Conservation (phyloP, 768 basidiomycete genomes). For the Dictyophora rubrovolvata region DNA sequence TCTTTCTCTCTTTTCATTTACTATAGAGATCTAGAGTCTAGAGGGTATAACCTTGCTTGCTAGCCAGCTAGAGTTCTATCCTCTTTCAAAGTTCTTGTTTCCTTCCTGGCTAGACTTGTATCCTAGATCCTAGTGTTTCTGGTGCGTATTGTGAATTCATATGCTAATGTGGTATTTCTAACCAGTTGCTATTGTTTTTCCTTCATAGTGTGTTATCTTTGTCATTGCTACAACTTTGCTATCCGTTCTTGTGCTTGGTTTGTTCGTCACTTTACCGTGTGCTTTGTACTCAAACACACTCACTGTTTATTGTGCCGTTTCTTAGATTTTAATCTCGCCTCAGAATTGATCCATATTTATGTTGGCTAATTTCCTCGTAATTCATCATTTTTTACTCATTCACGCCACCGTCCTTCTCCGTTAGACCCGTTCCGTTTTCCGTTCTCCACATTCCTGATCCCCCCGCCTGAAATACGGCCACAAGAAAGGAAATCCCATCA, state of each 20-base stretch:
- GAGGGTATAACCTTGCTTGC: background rate
- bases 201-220: background rate
- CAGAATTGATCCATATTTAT: background rate
- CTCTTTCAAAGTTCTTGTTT: background rate
- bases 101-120: conserved; percentile 9
- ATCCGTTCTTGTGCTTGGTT: background rate
- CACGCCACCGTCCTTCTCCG: background rate
- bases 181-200: background rate
- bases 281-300: background rate
- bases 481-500: background rate
- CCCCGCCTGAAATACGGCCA: background rate
- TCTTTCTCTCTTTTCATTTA: background rate
- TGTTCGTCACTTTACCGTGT: background rate
- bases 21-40: background rate
- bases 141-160: background rate
- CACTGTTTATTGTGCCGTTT: background rate
- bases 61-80: background rate
- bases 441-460: background rate
- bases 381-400: background rate
- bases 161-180: background rate
- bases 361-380: background rate
- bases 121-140: background rate
- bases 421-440: background rate
- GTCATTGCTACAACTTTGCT: background rate
- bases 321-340: background rate